A percentile compares a stretch with the other conserved stretches of the same genome.
Evolutionary conservation across 495 filamentous ascomycete species (phyloP).

Genomic region (Clohesyomyces aquaticus): DNA sequence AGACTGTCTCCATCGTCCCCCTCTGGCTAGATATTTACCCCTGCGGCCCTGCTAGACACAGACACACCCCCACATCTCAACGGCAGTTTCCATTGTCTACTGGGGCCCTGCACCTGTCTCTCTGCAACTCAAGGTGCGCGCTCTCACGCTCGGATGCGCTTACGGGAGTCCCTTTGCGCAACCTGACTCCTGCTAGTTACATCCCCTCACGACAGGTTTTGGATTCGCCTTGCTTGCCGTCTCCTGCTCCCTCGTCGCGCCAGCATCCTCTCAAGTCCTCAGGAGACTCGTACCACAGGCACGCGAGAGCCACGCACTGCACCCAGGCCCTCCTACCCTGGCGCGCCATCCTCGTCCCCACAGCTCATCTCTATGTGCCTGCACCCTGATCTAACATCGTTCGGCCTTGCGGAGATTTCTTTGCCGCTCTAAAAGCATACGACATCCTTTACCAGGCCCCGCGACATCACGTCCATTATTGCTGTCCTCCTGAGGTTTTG

Average conservation of each 20-base stretch:
- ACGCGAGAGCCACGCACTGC: conserved; percentile 35
- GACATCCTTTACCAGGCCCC: conserved; percentile 23
- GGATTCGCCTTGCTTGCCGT: conserved; percentile 15
- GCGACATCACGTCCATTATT: conserved; percentile 17
- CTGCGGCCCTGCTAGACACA: conserved; percentile 13
- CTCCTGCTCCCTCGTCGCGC: conserved; percentile 7
- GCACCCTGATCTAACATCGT: conserved; percentile 34
- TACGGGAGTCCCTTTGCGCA: conserved; percentile 20
- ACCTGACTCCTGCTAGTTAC: conserved; percentile 29
- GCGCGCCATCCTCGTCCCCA: conserved; percentile 35
- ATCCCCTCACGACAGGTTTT: conserved; percentile 22
- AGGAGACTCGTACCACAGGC: conserved; percentile 34
- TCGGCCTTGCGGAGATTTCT: conserved; percentile 40
- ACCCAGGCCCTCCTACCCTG: conserved; percentile 15
- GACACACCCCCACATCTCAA: conserved; percentile 26
- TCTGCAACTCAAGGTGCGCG: conserved; percentile 11
- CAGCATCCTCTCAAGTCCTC: conserved; percentile 2
- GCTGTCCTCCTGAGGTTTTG: conserved; percentile 8
- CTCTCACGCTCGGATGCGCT: conserved; percentile 27
- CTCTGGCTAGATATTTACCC: conserved; percentile 18
- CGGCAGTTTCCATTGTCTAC: conserved; percentile 36
- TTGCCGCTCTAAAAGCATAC: conserved; percentile 13
- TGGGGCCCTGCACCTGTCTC: neutral
- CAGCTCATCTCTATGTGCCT: conserved; percentile 35
- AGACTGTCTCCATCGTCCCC: conserved; percentile 21